These are phyloP conservation scores for Epichloe typhina DNA, from an alignment of 2,329 filamentous ascomycete genomes.

Conservation along the genomic window DNA sequence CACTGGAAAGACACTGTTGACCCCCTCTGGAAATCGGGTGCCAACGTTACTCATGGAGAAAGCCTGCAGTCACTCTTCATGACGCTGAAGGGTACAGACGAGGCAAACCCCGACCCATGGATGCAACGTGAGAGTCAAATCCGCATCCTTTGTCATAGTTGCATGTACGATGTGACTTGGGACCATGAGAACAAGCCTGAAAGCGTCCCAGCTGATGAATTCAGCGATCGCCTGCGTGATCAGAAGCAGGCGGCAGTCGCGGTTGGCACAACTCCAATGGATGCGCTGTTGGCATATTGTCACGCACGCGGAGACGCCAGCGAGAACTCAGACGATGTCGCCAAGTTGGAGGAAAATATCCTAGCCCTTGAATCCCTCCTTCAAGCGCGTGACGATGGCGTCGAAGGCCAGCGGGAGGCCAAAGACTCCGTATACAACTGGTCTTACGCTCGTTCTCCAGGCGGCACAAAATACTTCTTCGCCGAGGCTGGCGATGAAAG, in stretches of 20 bases:
- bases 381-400: constrained; percentile 17
- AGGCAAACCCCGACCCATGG: not conserved
- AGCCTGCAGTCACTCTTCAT: constrained; percentile 12
- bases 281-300: constrained; percentile 23
- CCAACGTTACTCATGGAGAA: constrained; percentile 1
- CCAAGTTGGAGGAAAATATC: constrained; percentile 16
- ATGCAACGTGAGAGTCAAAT: too few relatives aligned
- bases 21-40: constrained; percentile 7
- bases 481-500: too few relatives aligned
- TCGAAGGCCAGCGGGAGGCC: constrained; percentile 18
- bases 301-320: not conserved
- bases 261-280: constrained; percentile 26
- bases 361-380: constrained; percentile 16
- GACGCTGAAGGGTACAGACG: constrained; percentile 6
- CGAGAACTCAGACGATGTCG: not conserved
- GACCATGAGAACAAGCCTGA: too few relatives aligned
- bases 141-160: too few relatives aligned
- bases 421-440: constrained; percentile 9
- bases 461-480: too few relatives aligned
- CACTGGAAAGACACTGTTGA: constrained; percentile 15
- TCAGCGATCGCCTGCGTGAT: too few relatives aligned
- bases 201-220: too few relatives aligned
- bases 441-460: too few relatives aligned
- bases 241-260: not conserved
- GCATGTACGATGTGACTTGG: too few relatives aligned